These are phyloP conservation scores for Achaetomiella virescens DNA, from an alignment of 495 filamentous ascomycete genomes.

Conservation along the genomic window DNA sequence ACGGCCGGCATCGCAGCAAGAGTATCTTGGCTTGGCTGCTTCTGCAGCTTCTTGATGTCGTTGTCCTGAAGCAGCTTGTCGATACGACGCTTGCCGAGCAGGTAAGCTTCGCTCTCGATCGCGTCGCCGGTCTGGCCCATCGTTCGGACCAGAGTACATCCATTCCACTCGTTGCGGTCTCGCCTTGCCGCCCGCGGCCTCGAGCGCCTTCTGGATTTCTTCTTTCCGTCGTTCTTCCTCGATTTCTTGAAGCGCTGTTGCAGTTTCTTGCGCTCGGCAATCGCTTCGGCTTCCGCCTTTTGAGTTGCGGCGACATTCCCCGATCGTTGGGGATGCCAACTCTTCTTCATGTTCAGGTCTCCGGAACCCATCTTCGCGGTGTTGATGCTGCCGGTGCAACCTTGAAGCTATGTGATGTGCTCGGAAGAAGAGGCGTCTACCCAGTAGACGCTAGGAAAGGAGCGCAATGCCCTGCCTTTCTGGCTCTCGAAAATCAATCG, in stretches of 20 bases:
- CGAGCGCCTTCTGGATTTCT: conserved; percentile 84
- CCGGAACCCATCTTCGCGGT: conserved; percentile 64
- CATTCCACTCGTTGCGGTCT: conserved; percentile 81
- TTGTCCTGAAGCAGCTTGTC: conserved; percentile 83
- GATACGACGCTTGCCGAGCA: conserved; percentile 86
- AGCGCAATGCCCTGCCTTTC: no score
- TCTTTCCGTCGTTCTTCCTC: conserved; percentile 90
- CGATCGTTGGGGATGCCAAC: conserved; percentile 63
- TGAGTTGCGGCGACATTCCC: conserved; percentile 33
- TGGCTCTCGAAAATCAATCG: no score
- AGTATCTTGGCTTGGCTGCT: conserved; percentile 61
- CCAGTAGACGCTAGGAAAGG: neutral
- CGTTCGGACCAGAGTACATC: conserved; percentile 90
- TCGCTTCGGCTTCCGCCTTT: conserved; percentile 70
- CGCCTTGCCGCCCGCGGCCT: conserved; percentile 75
- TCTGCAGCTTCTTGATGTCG: conserved; percentile 73
- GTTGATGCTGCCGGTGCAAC: conserved; percentile 17
- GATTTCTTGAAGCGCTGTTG: conserved; percentile 81
- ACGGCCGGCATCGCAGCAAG: conserved; percentile 53
- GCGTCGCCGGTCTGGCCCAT: conserved; percentile 71
- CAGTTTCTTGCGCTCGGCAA: conserved; percentile 89
- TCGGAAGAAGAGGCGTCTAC: neutral
- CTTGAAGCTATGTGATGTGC: neutral
- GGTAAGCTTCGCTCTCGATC: conserved; percentile 90
- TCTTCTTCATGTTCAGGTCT: conserved; percentile 95